Conservation (phyloP, 2,329 filamentous ascomycete species). For the Sordariomycetes sp. region DNA sequence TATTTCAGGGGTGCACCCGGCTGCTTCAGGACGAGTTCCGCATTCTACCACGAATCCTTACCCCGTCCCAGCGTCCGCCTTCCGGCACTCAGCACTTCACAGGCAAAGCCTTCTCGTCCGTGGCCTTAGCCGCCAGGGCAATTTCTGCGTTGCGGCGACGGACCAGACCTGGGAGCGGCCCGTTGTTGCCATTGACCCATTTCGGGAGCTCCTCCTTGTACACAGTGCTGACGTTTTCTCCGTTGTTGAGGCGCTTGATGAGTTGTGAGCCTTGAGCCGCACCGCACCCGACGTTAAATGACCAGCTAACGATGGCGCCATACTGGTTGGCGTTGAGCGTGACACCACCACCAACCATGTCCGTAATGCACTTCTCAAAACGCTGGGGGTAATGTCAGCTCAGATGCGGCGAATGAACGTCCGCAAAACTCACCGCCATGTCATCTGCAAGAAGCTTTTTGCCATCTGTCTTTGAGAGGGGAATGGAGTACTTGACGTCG, state of each 20-base stretch:
- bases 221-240: conserved; percentile 28
- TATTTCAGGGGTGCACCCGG: no score
- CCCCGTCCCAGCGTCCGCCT: background rate
- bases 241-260: conserved; percentile 29
- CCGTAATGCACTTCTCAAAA: conserved; percentile 27
- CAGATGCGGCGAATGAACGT: background rate
- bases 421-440: conserved; percentile 13
- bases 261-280: conserved; percentile 26
- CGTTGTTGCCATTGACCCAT: conserved; percentile 28
- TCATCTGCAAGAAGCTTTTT: conserved; percentile 28
- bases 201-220: conserved; percentile 25
- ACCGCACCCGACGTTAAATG: conserved; percentile 38
- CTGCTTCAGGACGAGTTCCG: no score
- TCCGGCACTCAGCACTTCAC: background rate
- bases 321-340: conserved; percentile 36
- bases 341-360: conserved; percentile 18
- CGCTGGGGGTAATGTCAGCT: conserved; percentile 6
- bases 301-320: conserved; percentile 39
- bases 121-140: conserved; percentile 14
- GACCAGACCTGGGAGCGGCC: conserved; percentile 24
- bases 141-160: conserved; percentile 30
- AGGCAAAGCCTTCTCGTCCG: conserved; percentile 8
- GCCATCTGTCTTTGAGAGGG: conserved; percentile 29
- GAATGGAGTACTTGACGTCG: conserved; percentile 35
- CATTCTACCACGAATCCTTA: no score